A percentile compares a stretch with the other conserved stretches of the same genome.
phyloP scores from a whole-genome alignment of 2,329 filamentous ascomycete species.

The Beauveria rudraprayagi region DNA sequence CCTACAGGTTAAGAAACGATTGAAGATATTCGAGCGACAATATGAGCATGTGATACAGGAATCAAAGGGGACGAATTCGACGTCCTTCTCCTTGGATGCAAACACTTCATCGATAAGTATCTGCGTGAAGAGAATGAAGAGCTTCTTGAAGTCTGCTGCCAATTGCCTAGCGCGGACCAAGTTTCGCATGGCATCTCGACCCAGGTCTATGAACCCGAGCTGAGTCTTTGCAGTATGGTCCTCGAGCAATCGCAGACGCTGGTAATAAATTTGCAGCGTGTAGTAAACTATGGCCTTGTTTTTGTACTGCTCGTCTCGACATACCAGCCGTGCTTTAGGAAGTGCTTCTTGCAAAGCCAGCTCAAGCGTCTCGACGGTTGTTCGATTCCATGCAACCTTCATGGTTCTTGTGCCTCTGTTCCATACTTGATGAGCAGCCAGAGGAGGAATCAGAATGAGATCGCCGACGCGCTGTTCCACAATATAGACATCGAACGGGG shows the following conservation, averaged over 20 bases:
- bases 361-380: constrained; percentile 82
- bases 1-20: constrained; percentile 88
- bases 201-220: constrained; percentile 40
- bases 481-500: constrained; percentile 85
- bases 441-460: constrained; percentile 84
- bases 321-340: constrained; percentile 81
- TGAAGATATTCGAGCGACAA: constrained; percentile 94
- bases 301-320: constrained; percentile 96
- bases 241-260: constrained; percentile 48
- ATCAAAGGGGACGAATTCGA: constrained; percentile 75
- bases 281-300: constrained; percentile 95
- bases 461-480: constrained; percentile 88
- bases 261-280: constrained; percentile 70
- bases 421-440: constrained; percentile 97
- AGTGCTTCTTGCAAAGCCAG: constrained; percentile 80
- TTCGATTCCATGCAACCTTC: constrained; percentile 97
- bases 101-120: constrained; percentile 85
- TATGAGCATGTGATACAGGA: constrained; percentile 93
- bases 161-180: constrained; percentile 55
- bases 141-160: constrained; percentile 70
- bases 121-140: constrained; percentile 71
- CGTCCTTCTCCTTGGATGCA: constrained; percentile 57
- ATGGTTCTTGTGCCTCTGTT: constrained; percentile 92
- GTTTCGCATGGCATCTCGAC: constrained; percentile 34
- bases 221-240: constrained; percentile 37